Conservation (phyloP, 331 rosid species). For the Erythrophleum ivorense region DNA sequence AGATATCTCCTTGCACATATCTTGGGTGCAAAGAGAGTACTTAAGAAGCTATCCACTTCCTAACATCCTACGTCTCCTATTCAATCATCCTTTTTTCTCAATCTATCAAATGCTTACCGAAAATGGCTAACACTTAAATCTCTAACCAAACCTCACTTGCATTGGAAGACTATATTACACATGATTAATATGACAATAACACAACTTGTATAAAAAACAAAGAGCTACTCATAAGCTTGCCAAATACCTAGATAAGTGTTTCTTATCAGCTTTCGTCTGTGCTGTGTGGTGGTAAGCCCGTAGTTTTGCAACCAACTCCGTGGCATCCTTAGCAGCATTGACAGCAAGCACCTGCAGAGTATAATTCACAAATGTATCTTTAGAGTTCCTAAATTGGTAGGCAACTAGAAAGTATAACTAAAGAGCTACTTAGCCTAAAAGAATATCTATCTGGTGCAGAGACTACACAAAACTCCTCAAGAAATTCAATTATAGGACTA, state of each 20-base stretch:
- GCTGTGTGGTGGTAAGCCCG: constrained; percentile 90
- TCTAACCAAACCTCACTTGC: neutral
- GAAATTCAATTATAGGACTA: neutral
- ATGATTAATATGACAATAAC: neutral
- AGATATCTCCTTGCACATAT: too few species aligned
- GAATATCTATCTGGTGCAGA: neutral
- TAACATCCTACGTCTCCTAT: neutral
- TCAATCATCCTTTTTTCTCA: neutral
- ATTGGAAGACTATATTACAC: constrained; percentile 18
- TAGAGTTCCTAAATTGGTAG: neutral
- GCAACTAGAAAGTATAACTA: neutral
- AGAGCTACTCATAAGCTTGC: neutral
- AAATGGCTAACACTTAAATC: neutral
- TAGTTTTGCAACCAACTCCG: constrained; percentile 88
- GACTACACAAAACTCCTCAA: neutral
- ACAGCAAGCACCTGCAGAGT: constrained; percentile 86
- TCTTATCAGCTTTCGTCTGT: constrained; percentile 86
- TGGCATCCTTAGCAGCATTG: constrained; percentile 99
- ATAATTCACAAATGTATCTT: constrained; percentile 21
- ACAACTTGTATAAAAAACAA: neutral
- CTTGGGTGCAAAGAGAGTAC: neutral
- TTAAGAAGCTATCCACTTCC: neutral
- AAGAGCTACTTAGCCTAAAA: neutral
- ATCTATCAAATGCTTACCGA: neutral
- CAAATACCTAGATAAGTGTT: constrained; percentile 81